Evolutionary conservation across 2,329 filamentous ascomycete species (phyloP).

Genomic region (Magnaporthiopsis incrustans): DNA sequence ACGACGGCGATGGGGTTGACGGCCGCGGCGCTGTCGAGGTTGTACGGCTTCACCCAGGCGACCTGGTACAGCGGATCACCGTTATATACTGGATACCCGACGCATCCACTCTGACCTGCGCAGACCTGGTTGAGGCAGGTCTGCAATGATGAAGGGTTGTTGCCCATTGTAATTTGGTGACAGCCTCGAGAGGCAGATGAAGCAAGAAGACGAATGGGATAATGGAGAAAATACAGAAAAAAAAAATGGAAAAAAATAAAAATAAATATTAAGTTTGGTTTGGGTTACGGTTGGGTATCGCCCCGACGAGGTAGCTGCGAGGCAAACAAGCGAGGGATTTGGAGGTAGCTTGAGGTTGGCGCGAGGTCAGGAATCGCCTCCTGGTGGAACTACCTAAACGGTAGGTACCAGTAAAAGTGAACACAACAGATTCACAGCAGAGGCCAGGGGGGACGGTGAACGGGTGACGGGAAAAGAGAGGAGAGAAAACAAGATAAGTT

Average conservation of each 20-base stretch:
- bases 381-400: background rate
- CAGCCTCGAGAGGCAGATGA: background rate
- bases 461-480: background rate
- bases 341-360: background rate
- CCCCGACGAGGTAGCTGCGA: background rate
- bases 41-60: slow-evolving; percentile 44
- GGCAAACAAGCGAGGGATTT: background rate
- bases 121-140: slow-evolving; percentile 40
- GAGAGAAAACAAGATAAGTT: background rate
- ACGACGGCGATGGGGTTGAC: slow-evolving; percentile 49
- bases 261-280: background rate
- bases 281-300: background rate
- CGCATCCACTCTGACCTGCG: slow-evolving; percentile 34
- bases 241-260: background rate
- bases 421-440: background rate
- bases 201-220: background rate
- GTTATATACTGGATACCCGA: slow-evolving; percentile 30
- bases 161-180: slow-evolving; percentile 29
- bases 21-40: slow-evolving; percentile 33
- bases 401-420: background rate
- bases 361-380: background rate
- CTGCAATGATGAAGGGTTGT: slow-evolving; percentile 31
- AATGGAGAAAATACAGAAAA: background rate
- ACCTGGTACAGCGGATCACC: slow-evolving; percentile 34
- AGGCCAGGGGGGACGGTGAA: background rate